Evolutionary conservation across 345 rosid species (phyloP), one percentile per base, ranked within the genome.

Genomic region (Turritis glabra): DNA sequence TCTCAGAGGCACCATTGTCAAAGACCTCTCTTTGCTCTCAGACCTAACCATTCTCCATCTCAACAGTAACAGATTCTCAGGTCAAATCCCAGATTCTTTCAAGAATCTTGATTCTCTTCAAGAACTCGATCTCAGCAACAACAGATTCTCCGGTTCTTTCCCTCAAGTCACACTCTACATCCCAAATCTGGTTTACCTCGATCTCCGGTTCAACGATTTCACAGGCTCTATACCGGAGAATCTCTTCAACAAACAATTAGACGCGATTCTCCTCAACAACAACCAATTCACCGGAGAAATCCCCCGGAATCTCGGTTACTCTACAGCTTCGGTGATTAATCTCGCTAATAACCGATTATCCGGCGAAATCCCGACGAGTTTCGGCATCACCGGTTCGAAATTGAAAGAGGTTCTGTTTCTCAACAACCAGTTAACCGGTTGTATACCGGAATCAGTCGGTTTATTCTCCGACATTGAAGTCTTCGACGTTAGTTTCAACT

Each of bases 61-160:
- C 64, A 88, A 91, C 69, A 84, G 86, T 60, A 94, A 94, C 89
- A 80, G 89, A 65, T 88, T 91, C 82, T 81, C 77, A 0, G 98
- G 98, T 60, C 73, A 83, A 11, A 33, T 91, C 56, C 93, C 98
- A 22, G 81, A 71, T 27, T 74, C 87, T 57, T 83, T 94, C 77
- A 72, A 19, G 62, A 82, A 80, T 77, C 82, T 94, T 4, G 25
- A 43, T 12, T 85, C 85, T 47, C 88, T 94, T 5, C 88, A 84
- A 69, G 98, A 94, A 48, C 81, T 94, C 25, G 98, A 94, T 88
- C 82, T 94, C 48, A 91, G 96, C 52, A 89, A 94, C 82, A 94
- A 94, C 81, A 73, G 57, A 0, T 84, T 94, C 74, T 88, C 92
- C 0, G 95, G 96, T 18, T 32, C 81, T 79, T 94, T 91, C 69